A percentile compares a stretch with the other conserved stretches of the same genome.
Evolutionary conservation across 1,139 yeast genomes (phyloP).

Genomic region (Hansenula anomala): DNA sequence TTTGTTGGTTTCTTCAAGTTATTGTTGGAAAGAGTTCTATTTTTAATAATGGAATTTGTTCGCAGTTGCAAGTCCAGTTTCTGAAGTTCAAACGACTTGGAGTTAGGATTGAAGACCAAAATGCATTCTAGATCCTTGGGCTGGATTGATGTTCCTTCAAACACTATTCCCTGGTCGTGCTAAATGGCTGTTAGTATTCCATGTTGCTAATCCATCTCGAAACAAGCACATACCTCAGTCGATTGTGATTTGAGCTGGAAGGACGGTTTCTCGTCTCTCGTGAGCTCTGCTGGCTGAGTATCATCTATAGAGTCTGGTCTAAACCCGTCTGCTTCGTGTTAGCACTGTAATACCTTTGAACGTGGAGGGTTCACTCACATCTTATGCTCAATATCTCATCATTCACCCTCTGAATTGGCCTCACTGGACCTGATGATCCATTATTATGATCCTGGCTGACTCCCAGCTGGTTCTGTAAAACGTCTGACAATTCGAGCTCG

Average conservation of each 20-base stretch:
- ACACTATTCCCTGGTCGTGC: conserved; percentile 5
- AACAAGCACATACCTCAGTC: conserved; percentile 2
- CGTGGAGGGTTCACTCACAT: conserved; percentile 19
- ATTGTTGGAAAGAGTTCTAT: conserved; percentile 1
- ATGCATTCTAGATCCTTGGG: conserved; percentile 14
- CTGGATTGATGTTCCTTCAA: conserved; percentile 9
- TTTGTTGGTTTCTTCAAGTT: too few relatives aligned
- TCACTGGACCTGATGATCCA: conserved; percentile 4
- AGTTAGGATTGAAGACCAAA: conserved; percentile 11
- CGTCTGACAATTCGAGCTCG: conserved; percentile 15
- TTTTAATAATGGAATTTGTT: conserved; percentile 5
- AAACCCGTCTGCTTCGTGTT: conserved; percentile 6
- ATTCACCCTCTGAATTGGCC: conserved; percentile 1
- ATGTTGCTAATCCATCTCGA: too few relatives aligned
- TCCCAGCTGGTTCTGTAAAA: too few relatives aligned
- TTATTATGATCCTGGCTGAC: too few relatives aligned
- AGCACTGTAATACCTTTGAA: not conserved
- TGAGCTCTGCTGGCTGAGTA: conserved; percentile 3
- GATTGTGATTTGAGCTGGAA: conserved; percentile 1
- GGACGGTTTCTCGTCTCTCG: not conserved
- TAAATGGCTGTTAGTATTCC: not conserved
- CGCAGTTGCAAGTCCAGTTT: conserved; percentile 10
- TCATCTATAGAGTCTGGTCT: conserved; percentile 11
- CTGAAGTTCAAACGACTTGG: conserved; percentile 11
- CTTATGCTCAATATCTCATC: conserved; percentile 14